A percentile compares a stretch with the other conserved stretches of the same genome.
These are phyloP conservation scores for Thraustochytrium striatum DNA, from an alignment of 352 stramenopile species.

Conservation along the genomic window DNA sequence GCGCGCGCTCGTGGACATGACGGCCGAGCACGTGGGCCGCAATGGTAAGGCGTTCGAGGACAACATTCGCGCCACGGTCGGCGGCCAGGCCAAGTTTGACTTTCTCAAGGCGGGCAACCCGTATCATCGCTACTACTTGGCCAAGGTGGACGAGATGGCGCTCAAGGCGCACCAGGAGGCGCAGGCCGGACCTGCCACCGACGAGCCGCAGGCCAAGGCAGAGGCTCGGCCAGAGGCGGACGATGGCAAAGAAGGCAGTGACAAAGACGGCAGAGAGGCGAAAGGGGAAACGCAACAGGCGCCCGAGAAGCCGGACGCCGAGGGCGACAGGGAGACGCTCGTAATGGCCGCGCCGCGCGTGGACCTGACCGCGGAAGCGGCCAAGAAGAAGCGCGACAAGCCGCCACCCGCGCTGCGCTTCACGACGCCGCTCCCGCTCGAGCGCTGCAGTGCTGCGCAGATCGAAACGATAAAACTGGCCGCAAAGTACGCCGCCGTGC, in stretches of 20 bases:
- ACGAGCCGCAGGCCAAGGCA: not conserved
- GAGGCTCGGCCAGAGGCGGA: not conserved
- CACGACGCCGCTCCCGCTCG: constrained; percentile 22
- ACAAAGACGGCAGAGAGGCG: not conserved
- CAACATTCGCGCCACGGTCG: constrained; percentile 71
- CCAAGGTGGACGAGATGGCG: constrained; percentile 43
- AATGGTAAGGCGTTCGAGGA: constrained; percentile 95
- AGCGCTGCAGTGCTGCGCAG: not conserved
- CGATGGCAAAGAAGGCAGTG: not conserved
- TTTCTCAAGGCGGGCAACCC: constrained; percentile 43
- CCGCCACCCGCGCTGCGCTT: constrained; percentile 41
- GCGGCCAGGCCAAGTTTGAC: constrained; percentile 40
- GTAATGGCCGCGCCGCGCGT: not conserved
- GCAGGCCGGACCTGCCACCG: not conserved
- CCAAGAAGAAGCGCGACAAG: not conserved
- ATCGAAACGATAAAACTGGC: constrained; percentile 49
- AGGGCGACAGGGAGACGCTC: not conserved
- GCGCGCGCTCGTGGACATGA: constrained; percentile 94
- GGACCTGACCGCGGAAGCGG: not conserved
- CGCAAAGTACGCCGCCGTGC: constrained; percentile 49
- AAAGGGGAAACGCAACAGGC: not conserved
- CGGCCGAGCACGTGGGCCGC: constrained; percentile 94
- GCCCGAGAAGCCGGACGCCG: constrained; percentile 7
- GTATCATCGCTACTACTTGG: constrained; percentile 48
- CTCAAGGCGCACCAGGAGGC: constrained; percentile 10